phyloP scores from a whole-genome alignment of 2,329 filamentous ascomycete species.

The Alternaria triticimaculans region DNA sequence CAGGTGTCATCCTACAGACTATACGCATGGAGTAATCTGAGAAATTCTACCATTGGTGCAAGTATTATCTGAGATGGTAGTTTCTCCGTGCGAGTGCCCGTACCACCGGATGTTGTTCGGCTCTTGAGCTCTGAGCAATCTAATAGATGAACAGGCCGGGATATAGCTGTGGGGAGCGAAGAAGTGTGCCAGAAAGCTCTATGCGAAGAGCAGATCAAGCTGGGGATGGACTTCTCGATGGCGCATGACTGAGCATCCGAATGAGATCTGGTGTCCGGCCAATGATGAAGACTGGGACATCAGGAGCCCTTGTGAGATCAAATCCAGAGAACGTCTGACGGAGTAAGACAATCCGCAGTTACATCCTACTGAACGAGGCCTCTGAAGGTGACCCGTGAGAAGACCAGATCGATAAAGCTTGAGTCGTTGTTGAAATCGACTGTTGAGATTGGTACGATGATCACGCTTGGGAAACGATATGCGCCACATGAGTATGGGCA shows the following conservation, averaged over 20 bases:
- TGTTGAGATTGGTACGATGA: not conserved
- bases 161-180: not conserved
- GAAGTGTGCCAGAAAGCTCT: not conserved
- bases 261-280: not conserved
- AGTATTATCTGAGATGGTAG: not conserved
- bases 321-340: not conserved
- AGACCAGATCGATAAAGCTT: not conserved
- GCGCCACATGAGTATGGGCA: not conserved
- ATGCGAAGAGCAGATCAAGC: not conserved
- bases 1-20: not conserved
- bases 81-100: not conserved
- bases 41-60: slow-evolving; percentile 7
- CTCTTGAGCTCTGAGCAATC: slow-evolving; percentile 7
- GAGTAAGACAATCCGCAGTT: not conserved
- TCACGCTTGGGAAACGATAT: not conserved
- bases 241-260: not conserved
- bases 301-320: not conserved
- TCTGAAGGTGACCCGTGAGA: not conserved
- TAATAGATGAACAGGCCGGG: not conserved
- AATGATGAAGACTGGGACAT: not conserved
- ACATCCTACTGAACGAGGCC: not conserved
- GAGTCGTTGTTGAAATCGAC: not conserved
- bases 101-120: not conserved
- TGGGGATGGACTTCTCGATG: not conserved
- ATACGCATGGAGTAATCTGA: not conserved